phyloP scores from a whole-genome alignment of 768 basidiomycete species.

The Lentinula aciculospora region DNA sequence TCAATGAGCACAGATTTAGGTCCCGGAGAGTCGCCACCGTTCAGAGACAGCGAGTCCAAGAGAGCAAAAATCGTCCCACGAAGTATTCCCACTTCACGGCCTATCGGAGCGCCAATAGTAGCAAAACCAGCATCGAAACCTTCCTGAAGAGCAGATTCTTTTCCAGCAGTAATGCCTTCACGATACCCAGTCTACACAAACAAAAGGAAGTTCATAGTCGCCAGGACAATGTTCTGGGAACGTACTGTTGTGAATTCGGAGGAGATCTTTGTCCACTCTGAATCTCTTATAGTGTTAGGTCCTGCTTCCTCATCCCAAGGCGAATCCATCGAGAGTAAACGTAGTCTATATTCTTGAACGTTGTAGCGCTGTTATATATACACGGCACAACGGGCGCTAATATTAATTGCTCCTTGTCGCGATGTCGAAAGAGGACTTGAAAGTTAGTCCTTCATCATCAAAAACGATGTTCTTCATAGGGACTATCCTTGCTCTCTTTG shows the following conservation, averaged over 20 bases:
- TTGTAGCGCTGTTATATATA: no score
- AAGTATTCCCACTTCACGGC: slow-evolving; percentile 70
- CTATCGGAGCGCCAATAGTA: slow-evolving; percentile 62
- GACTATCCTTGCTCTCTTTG: not conserved
- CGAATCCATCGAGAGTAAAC: slow-evolving; percentile 37
- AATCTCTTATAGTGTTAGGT: slow-evolving; percentile 28
- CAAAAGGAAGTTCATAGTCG: not conserved
- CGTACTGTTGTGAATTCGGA: slow-evolving; percentile 68
- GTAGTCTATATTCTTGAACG: not conserved
- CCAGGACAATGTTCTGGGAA: not conserved
- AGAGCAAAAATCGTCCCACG: slow-evolving; percentile 69
- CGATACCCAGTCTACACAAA: slow-evolving; percentile 77
- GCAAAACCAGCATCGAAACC: slow-evolving; percentile 90
- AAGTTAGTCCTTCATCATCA: not conserved
- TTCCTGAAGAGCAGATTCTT: slow-evolving; percentile 78
- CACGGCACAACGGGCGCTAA: no score
- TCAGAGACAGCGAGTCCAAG: slow-evolving; percentile 46
- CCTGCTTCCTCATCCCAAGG: slow-evolving; percentile 54
- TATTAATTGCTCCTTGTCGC: not conserved
- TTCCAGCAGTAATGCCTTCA: slow-evolving; percentile 94
- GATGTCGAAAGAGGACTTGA: not conserved
- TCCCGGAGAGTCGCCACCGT: not conserved
- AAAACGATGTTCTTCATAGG: not conserved
- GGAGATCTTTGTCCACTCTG: slow-evolving; percentile 66
- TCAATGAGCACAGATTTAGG: slow-evolving; percentile 29